phyloP scores from a whole-genome alignment of 2,329 filamentous ascomycete species.

The Colletotrichum sp. region DNA sequence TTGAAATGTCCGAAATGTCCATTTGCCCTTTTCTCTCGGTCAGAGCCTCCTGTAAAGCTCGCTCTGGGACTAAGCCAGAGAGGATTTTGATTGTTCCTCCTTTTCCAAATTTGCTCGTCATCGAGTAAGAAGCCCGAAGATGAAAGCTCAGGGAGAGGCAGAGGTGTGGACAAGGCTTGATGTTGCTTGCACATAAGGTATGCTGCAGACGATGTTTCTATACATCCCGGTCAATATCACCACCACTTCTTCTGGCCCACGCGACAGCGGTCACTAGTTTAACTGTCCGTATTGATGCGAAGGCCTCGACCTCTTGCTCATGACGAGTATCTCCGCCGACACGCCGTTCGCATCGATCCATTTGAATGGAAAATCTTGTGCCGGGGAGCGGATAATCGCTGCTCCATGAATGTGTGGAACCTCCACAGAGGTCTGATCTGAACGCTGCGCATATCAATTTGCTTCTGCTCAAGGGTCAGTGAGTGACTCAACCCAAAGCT shows the following conservation, averaged over 20 bases:
- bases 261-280: not conserved
- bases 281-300: not conserved
- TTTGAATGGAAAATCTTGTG: not conserved
- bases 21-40: not conserved
- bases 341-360: not conserved
- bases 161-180: not conserved
- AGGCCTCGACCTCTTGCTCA: not conserved
- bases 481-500: not conserved
- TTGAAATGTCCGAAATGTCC: not conserved
- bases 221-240: not conserved
- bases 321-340: not conserved
- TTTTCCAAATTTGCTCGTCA: not conserved
- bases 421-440: not conserved
- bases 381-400: not conserved
- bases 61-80: not conserved
- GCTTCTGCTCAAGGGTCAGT: not conserved
- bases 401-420: not conserved
- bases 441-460: not conserved
- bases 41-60: not conserved
- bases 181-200: not conserved
- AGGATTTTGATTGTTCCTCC: not conserved
- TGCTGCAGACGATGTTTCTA: not conserved
- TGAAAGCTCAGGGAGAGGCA: not conserved
- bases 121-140: not conserved
- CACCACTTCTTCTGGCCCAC: not conserved